phyloP scores from a whole-genome alignment of 768 basidiomycete genomes.

The Hericium rajendrae region DNA sequence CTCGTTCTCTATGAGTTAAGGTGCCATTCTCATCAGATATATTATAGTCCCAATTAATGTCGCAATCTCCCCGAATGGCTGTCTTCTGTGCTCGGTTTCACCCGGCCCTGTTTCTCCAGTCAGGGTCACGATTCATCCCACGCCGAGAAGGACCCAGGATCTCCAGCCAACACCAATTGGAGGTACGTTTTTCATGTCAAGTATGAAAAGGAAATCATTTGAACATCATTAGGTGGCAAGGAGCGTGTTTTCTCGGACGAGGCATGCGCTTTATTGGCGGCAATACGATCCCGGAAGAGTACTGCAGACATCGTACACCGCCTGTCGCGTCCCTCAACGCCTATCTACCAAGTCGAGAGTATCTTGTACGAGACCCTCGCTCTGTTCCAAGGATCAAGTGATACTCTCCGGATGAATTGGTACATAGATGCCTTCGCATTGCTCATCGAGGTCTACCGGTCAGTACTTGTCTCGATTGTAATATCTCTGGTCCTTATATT shows the following conservation, averaged over 20 bases:
- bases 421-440: conserved; percentile 45
- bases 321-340: conserved; percentile 33
- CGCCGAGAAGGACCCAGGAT: conserved; percentile 1
- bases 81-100: conserved; percentile 45
- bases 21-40: background rate
- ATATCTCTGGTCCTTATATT: background rate
- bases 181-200: conserved; percentile 7
- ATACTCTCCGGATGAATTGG: conserved; percentile 30
- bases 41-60: conserved; percentile 48
- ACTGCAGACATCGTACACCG: conserved; percentile 51
- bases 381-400: conserved; percentile 35
- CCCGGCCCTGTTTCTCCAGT: conserved; percentile 4
- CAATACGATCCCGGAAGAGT: conserved; percentile 43
- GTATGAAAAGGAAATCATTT: too few species aligned
- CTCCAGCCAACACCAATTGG: conserved; percentile 5
- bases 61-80: conserved; percentile 47
- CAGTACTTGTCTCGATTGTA: conserved; percentile 2
- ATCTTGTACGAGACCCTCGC: conserved; percentile 37
- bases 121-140: conserved; percentile 8
- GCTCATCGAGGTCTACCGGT: conserved; percentile 30
- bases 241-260: conserved; percentile 4
- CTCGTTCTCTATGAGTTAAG: background rate
- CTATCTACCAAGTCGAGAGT: conserved; percentile 34
- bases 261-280: conserved; percentile 21
- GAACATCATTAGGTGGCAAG: too few species aligned